Evolutionary conservation across 495 filamentous ascomycete genomes (phyloP).

Genomic region (Annulohypoxylon stygium): DNA sequence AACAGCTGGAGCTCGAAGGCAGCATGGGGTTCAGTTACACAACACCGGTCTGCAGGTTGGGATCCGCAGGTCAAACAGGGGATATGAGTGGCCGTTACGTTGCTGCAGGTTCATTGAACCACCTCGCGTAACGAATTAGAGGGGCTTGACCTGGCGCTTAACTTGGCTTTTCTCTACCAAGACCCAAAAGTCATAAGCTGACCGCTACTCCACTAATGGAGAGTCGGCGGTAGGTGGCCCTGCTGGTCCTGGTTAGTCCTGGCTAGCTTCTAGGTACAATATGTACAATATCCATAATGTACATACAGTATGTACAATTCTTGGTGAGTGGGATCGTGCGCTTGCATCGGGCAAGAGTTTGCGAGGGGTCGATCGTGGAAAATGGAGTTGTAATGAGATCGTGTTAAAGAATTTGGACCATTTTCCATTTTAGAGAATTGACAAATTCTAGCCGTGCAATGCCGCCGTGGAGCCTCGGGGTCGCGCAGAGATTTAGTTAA

Average conservation of each 20-base stretch:
- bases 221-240: constrained; percentile 29
- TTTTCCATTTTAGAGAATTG: constrained; percentile 11
- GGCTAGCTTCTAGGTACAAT: not conserved
- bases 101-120: constrained; percentile 39
- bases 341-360: constrained; percentile 29
- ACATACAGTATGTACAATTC: not conserved
- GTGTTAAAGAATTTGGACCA: constrained; percentile 24
- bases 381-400: constrained; percentile 15
- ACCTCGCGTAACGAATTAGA: constrained; percentile 41
- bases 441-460: constrained; percentile 6
- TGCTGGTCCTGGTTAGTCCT: not conserved
- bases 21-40: constrained; percentile 40
- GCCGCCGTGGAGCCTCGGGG: not conserved
- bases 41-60: constrained; percentile 28
- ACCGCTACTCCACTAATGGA: constrained; percentile 49
- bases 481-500: not conserved
- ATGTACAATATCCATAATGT: not conserved
- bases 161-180: constrained; percentile 5
- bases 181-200: constrained; percentile 50
- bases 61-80: constrained; percentile 29
- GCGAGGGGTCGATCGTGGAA: constrained; percentile 25
- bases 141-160: constrained; percentile 23
- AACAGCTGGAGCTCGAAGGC: constrained; percentile 33
- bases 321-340: constrained; percentile 33
- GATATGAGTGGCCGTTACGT: constrained; percentile 42